These are phyloP conservation scores for Mycena kentingensis DNA, from an alignment of 768 basidiomycete species.

Conservation along the genomic window DNA sequence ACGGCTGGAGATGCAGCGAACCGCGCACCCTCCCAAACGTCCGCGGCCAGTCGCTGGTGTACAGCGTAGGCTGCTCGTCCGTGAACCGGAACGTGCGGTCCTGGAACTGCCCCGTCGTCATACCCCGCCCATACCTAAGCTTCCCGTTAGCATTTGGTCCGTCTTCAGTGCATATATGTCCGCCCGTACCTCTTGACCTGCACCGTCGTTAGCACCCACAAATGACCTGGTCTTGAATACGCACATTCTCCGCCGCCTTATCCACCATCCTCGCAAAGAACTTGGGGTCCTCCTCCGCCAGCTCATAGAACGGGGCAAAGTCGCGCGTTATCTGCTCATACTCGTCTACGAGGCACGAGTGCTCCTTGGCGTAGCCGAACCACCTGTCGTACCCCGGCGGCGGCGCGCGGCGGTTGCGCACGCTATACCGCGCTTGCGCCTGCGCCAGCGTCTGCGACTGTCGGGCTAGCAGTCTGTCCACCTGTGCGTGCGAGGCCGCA, in stretches of 20 bases:
- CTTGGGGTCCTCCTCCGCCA: slow-evolving; percentile 17
- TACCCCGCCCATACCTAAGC: slow-evolving; percentile 9
- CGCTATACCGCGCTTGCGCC: too few species aligned
- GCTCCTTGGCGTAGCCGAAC: slow-evolving; percentile 5
- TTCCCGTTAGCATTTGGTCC: background rate
- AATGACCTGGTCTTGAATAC: background rate
- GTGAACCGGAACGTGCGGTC: slow-evolving; percentile 7
- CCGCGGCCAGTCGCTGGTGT: slow-evolving; percentile 17
- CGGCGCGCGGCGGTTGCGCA: background rate
- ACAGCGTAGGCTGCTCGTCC: slow-evolving; percentile 17
- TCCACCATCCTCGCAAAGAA: slow-evolving; percentile 20
- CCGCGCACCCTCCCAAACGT: slow-evolving; percentile 14
- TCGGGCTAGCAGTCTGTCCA: background rate
- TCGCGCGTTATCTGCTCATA: slow-evolving; percentile 23
- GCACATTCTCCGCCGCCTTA: slow-evolving; percentile 2
- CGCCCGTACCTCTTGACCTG: background rate
- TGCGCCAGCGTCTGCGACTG: too few species aligned
- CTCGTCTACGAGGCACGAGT: slow-evolving; percentile 22
- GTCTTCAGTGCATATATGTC: background rate
- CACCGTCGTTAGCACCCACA: background rate
- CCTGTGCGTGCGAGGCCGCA: background rate
- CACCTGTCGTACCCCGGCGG: background rate
- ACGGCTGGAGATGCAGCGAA: background rate
- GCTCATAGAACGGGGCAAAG: slow-evolving; percentile 24
- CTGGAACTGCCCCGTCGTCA: slow-evolving; percentile 16